A percentile compares a stretch with the other conserved stretches of the same genome.
Evolutionary conservation across 139 green algal species (phyloP).

Genomic region (Coelastrella sp.): DNA sequence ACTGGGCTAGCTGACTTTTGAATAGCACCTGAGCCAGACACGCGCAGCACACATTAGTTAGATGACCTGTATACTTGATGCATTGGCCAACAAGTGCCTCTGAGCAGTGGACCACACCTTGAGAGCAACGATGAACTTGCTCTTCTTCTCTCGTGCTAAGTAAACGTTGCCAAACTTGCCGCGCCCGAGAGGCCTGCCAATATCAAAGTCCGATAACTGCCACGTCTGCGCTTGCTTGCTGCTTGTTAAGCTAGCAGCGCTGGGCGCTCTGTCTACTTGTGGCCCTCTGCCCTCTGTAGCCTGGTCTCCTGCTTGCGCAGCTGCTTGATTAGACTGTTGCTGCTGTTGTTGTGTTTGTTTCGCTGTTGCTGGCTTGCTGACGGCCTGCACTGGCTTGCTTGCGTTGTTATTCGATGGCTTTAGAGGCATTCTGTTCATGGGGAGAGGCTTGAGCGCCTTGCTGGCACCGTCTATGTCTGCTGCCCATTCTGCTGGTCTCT

Average conservation of each 20-base stretch:
- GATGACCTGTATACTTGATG: no score
- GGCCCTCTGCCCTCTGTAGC: slow-evolving; percentile 18
- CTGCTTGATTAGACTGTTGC: background rate
- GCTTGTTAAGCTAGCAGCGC: background rate
- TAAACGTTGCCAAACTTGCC: slow-evolving; percentile 99
- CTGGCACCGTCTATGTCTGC: slow-evolving; percentile 17
- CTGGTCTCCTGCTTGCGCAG: background rate
- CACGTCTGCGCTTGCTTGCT: slow-evolving; percentile 63
- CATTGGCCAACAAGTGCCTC: no score
- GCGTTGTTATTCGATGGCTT: slow-evolving; percentile 30
- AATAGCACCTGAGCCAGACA: slow-evolving; percentile 87
- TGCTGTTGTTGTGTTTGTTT: slow-evolving; percentile 30
- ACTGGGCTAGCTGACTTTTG: slow-evolving; percentile 96
- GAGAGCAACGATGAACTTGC: slow-evolving; percentile 95
- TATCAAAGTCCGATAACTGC: slow-evolving; percentile 97
- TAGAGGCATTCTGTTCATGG: slow-evolving; percentile 28
- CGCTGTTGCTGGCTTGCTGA: background rate
- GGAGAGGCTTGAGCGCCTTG: slow-evolving; percentile 40
- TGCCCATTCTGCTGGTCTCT: slow-evolving; percentile 26
- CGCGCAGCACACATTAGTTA: background rate
- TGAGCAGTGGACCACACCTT: slow-evolving; percentile 80
- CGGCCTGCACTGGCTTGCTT: slow-evolving; percentile 12
- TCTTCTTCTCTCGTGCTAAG: slow-evolving; percentile 93
- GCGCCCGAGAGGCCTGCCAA: slow-evolving; percentile 94
- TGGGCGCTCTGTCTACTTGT: background rate